phyloP scores from a whole-genome alignment of 2,329 filamentous ascomycete genomes.

The Pseudogymnoascus sp. region DNA sequence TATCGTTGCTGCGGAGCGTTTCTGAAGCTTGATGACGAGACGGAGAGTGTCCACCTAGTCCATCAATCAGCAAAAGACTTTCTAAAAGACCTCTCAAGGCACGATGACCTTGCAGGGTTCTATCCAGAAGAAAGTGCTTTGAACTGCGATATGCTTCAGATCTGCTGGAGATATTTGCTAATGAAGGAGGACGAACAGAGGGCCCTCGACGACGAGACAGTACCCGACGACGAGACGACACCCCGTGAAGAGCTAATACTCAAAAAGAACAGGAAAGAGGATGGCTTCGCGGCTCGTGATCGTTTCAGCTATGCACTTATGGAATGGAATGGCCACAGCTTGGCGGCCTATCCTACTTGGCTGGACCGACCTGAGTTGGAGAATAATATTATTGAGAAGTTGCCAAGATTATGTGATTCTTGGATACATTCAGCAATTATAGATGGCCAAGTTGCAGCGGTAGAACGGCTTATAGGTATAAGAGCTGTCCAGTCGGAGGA shows the following conservation, averaged over 20 bases:
- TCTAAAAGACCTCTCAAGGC: constrained; percentile 13
- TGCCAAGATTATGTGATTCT: not conserved
- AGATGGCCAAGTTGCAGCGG: not conserved
- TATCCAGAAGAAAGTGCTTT: not conserved
- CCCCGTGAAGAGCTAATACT: not conserved
- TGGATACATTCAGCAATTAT: not conserved
- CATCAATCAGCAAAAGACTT: constrained; percentile 30
- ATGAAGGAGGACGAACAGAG: not conserved
- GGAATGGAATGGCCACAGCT: not conserved
- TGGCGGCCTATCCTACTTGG: not conserved
- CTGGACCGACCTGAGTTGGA: not conserved
- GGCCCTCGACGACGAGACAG: not conserved
- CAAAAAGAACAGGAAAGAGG: not conserved
- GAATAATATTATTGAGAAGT: not conserved
- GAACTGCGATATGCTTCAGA: not conserved
- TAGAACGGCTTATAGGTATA: not conserved
- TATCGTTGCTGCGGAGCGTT: constrained; percentile 27
- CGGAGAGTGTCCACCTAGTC: constrained; percentile 20
- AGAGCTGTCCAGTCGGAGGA: not conserved
- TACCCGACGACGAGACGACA: not conserved
- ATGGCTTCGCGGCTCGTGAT: not conserved
- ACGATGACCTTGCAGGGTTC: not conserved
- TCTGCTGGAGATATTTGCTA: not conserved
- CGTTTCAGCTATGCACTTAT: not conserved
- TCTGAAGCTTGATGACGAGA: constrained; percentile 21